Evolutionary conservation across 345 rosid genomes (phyloP).

Genomic region (Sisymbrium altissimum): DNA sequence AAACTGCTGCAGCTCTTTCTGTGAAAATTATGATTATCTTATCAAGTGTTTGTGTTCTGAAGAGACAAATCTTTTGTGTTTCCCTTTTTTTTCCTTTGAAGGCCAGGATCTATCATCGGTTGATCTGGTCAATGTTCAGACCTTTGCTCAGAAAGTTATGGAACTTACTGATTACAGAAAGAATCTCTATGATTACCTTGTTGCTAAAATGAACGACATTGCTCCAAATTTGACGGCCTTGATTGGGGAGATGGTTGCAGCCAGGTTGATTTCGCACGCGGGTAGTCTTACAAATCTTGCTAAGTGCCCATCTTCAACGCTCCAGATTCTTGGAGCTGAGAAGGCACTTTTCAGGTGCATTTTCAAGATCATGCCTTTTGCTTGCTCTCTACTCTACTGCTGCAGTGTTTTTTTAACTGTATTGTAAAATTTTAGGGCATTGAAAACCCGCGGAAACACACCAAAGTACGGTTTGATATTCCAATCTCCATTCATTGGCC

Average conservation of each 20-base stretch:
- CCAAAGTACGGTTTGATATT: slow-evolving; percentile 86
- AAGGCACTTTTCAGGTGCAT: slow-evolving; percentile 77
- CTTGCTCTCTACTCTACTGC: background rate
- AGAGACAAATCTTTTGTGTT: background rate
- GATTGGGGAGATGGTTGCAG: slow-evolving; percentile 5
- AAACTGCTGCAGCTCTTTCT: background rate
- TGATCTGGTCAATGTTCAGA: background rate
- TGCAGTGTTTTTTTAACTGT: background rate
- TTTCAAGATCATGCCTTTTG: background rate
- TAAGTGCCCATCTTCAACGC: slow-evolving; percentile 54
- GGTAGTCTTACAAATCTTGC: background rate
- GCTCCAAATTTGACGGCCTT: slow-evolving; percentile 8
- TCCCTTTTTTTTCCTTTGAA: background rate
- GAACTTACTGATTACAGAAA: background rate
- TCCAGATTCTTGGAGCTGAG: slow-evolving; percentile 91
- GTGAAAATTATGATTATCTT: too few relatives aligned
- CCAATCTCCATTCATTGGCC: slow-evolving; percentile 86
- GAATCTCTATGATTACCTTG: background rate
- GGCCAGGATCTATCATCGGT: background rate
- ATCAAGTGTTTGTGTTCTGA: background rate
- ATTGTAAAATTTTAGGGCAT: slow-evolving; percentile 34
- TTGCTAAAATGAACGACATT: background rate
- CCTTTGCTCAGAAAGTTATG: background rate
- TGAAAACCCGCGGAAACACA: slow-evolving; percentile 42
- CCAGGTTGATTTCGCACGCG: background rate